Conservation (phyloP, 2,329 filamentous ascomycete genomes). For the Pyrenophora tritici-repentis region DNA sequence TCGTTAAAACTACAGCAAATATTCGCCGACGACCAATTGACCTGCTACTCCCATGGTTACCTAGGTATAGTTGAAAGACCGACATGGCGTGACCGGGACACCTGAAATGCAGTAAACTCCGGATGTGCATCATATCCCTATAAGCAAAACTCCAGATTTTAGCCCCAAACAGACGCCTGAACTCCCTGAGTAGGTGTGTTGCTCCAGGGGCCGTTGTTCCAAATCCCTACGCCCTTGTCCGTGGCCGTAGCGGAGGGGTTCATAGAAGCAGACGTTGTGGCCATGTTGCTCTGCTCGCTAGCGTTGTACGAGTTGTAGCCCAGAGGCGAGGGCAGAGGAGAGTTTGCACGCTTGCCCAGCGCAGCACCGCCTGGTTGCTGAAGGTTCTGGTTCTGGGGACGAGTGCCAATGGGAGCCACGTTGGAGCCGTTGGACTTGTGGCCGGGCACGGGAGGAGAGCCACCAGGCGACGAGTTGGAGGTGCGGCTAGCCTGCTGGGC, state of each 20-base stretch:
- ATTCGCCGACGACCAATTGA: conserved; percentile 37
- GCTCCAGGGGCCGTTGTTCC: conserved; percentile 87
- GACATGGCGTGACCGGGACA: conserved; percentile 48
- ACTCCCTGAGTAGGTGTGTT: conserved; percentile 71
- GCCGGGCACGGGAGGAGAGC: conserved; percentile 73
- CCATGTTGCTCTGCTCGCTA: conserved; percentile 57
- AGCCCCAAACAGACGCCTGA: conserved; percentile 94
- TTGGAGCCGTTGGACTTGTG: conserved; percentile 64
- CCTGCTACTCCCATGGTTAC: conserved; percentile 33
- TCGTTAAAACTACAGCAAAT: conserved; percentile 38
- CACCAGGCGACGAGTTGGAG: conserved; percentile 83
- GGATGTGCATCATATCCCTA: conserved; percentile 47
- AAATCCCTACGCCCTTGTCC: conserved; percentile 58
- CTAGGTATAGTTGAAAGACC: conserved; percentile 36
- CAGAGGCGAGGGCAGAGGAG: conserved; percentile 87
- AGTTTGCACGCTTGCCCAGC: conserved; percentile 82
- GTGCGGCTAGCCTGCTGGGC: conserved; percentile 74
- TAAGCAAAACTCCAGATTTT: conserved; percentile 47
- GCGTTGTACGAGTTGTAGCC: conserved; percentile 66
- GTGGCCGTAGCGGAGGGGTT: conserved; percentile 58
- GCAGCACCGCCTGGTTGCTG: conserved; percentile 62
- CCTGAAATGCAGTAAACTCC: conserved; percentile 53
- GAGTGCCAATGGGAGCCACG: conserved; percentile 92
- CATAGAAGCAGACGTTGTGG: conserved; percentile 58
- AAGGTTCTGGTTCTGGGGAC: conserved; percentile 67